Evolutionary conservation across 2,329 filamentous ascomycete genomes (phyloP), one percentile per base, ranked within the genome.

Genomic region (Zasmidium citrigriseum): DNA sequence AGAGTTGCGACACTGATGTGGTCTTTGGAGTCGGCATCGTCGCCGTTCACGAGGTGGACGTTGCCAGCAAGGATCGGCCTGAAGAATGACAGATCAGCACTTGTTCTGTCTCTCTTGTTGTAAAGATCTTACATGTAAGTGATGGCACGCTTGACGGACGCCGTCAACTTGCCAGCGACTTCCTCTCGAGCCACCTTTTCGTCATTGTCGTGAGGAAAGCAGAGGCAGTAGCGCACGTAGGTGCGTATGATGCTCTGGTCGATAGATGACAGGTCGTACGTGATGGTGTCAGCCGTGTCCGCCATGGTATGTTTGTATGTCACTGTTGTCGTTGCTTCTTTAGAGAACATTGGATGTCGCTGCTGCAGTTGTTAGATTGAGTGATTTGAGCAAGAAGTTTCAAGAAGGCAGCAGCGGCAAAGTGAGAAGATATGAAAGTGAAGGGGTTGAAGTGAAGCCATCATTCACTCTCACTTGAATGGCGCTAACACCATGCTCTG

Each of bases 191-290:
- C 23, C 22, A n/a, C 24, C 10, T n/a, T 29, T 4, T 60, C 46
- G 1, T 52, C 56, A 24, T 55, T 46, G 10, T 46, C 46, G 52
- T 56, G 57, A 2, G 63, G 54, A 49, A 64, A 67, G 55, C 61
- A 59, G 48, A 67, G 52, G 41, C 55, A 61, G 48, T 64, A 65
- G 18, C 66, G 59, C 4, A 63, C 57, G 54, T 69, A 68, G 22
- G 46, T 54, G 4, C 58, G 50, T 12, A 55, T 47, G 16, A 52
- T 38, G 21, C 52, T 53, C 25, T 65, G 62, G 46, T 69, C 67
- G 53, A 68, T 60, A n/a, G 61, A 54, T 2, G 65, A 67, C 1
- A 68, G 64, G 9, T 52, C 52, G 47, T 59, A 64, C 5, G 49
- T 45, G 34, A 54, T 46, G 27, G 57, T 23, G 22, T 61, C 63